phyloP scores from a whole-genome alignment of 1,139 yeast species.

The Zygoascus hellenicus region DNA sequence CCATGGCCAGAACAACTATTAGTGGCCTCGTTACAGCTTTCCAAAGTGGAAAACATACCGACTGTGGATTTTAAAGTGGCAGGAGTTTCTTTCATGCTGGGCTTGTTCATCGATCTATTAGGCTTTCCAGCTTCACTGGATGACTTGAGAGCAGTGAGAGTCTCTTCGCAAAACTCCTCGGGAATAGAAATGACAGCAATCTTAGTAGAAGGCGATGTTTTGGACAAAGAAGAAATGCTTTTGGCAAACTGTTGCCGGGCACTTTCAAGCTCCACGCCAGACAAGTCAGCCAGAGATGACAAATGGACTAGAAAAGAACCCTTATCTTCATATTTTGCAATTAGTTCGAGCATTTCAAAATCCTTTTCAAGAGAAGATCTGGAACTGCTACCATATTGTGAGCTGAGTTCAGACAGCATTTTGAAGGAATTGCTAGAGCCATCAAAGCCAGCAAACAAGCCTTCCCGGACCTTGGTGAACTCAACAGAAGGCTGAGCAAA shows the following conservation, averaged over 20 bases:
- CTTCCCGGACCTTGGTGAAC: too few species aligned
- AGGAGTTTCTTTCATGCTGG: not conserved
- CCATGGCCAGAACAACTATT: slow-evolving; percentile 60
- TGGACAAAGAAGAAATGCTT: slow-evolving; percentile 11
- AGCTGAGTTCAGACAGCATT: too few species aligned
- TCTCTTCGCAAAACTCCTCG: slow-evolving; percentile 16
- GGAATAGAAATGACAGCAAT: slow-evolving; percentile 24
- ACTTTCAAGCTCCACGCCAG: slow-evolving; percentile 10
- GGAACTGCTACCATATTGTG: too few species aligned
- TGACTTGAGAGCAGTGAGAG: not conserved
- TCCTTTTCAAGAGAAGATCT: slow-evolving; percentile 1
- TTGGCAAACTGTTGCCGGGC: slow-evolving; percentile 11
- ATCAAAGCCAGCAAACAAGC: too few species aligned
- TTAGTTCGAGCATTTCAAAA: not conserved
- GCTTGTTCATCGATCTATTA: too few species aligned
- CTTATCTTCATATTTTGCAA: slow-evolving; percentile 1
- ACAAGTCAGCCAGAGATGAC: slow-evolving; percentile 10
- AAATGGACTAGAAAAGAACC: slow-evolving; percentile 11
- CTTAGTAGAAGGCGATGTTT: slow-evolving; percentile 13
- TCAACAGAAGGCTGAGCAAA: too few species aligned
- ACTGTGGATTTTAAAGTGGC: not conserved
- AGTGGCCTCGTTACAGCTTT: slow-evolving; percentile 50
- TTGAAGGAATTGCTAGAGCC: too few species aligned
- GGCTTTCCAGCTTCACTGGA: not conserved
- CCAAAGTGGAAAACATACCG: slow-evolving; percentile 34